Percentiles rank a stretch among this genome's conserved stretches.
phyloP scores from a whole-genome alignment of 345 rosid genomes.

The Corchorus olitorius region DNA sequence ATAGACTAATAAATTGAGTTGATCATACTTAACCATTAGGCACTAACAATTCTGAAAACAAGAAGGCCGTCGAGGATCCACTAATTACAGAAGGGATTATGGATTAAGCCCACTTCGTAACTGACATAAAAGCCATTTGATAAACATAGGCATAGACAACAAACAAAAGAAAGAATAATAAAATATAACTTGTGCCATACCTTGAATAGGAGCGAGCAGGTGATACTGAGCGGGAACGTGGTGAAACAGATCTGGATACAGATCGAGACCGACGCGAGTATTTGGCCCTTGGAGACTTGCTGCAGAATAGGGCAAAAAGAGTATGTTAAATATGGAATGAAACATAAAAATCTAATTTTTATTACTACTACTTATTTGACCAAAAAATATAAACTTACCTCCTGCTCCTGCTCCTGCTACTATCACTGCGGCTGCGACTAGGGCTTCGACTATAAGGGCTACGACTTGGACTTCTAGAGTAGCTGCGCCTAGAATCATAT shows the following conservation, averaged over 20 bases:
- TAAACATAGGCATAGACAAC: background rate
- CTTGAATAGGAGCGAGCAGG: slow-evolving; percentile 55
- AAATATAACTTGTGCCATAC: slow-evolving; percentile 26
- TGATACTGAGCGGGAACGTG: slow-evolving; percentile 45
- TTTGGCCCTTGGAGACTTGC: slow-evolving; percentile 38
- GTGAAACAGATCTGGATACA: slow-evolving; percentile 48
- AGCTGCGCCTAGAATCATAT: slow-evolving; percentile 51
- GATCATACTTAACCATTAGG: too few relatives aligned
- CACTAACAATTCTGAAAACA: too few relatives aligned
- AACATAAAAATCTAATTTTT: background rate
- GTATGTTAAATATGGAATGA: background rate
- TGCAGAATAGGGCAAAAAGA: slow-evolving; percentile 33
- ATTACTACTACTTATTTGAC: background rate
- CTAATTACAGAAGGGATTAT: too few relatives aligned
- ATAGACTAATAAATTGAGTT: too few relatives aligned
- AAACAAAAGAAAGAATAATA: background rate
- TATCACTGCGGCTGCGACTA: slow-evolving; percentile 50
- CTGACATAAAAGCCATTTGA: background rate
- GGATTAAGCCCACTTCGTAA: background rate
- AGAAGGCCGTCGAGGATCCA: too few relatives aligned
- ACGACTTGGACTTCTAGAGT: slow-evolving; percentile 68
- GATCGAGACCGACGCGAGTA: slow-evolving; percentile 35
- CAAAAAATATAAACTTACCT: slow-evolving; percentile 43
- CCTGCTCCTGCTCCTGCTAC: slow-evolving; percentile 58
- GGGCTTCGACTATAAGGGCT: slow-evolving; percentile 47